Base-by-base conservation (phyloP, 768 basidiomycete species). In the Rossbeevera mucosa region DNA sequence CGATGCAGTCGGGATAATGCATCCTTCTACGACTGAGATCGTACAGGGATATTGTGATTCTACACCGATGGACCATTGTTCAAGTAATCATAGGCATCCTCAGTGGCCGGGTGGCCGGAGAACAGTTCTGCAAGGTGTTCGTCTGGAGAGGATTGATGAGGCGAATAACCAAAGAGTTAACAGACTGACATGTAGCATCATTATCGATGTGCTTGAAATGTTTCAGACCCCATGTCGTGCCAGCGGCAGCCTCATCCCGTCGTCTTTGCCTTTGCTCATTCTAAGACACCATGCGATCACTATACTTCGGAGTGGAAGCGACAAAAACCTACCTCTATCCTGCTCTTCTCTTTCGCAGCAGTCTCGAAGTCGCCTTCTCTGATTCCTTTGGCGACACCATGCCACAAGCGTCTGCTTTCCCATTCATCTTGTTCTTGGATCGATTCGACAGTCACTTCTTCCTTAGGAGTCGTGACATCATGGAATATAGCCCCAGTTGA, bases 221-320 rank as follows among this genome's bases (percentile, higher is more conserved):
- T 68, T 83, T 86, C 55, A 91, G 68, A 52, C 77, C 63, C 91
- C 93, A 95, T 0, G 77, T 73, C 9, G 77, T 82, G 2, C 82
- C 85, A n/a, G 77, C 83, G 0, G 86, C 82, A 7, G 63, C 59
- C 68, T 98, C 95, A 56, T 94, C 90, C 62, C 83, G 86, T 55
- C 95, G 76, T 69, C 81, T 78, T 71, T 95, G 91, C 51, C 95
- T 79, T 72, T 96, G 93, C 29, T 94, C 89, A 59, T 95, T 96
- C 93, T 95, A 58, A 28, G 24, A 48, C 44, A 22, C 43, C 24
- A 44, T n/a, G n/a, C 25, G 7, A 22, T 56, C 14, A 56, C 5
- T 2, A 33, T 6, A 28, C 43, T 4, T 12, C 12, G 2, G 7
- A 24, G 25, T 9, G 18, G 14, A 2, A 24, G 24, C 12, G 22